Evolutionary conservation across 305 asterid genomes (phyloP).

Genomic region (Fraxinus baroniana): DNA sequence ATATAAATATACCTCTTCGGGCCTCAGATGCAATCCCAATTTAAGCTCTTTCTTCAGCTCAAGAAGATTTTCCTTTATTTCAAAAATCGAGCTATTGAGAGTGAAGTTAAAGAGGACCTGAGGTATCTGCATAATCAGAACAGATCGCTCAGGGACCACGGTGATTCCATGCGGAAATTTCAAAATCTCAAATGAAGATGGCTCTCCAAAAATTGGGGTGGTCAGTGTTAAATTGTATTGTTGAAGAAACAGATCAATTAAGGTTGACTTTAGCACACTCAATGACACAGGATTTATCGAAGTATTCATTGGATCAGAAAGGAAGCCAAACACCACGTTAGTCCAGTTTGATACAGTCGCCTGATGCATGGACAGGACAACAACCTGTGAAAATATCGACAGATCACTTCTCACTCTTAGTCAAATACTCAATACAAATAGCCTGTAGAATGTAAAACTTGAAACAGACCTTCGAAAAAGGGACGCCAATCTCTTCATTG

Average conservation of each 20-base stretch:
- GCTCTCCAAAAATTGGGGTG: constrained; percentile 61
- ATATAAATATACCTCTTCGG: constrained; percentile 57
- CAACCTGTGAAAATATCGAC: constrained; percentile 47
- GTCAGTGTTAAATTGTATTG: constrained; percentile 67
- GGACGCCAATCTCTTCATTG: constrained; percentile 75
- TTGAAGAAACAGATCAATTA: constrained; percentile 65
- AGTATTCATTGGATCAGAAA: constrained; percentile 56
- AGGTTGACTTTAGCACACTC: constrained; percentile 58
- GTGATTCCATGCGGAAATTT: constrained; percentile 86
- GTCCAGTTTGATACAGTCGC: constrained; percentile 63
- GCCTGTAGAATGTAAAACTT: constrained; percentile 13
- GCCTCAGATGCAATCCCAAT: constrained; percentile 60
- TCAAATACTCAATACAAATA: constrained; percentile 18
- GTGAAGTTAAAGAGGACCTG: constrained; percentile 66
- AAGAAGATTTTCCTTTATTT: constrained; percentile 57
- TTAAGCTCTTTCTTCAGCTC: constrained; percentile 72
- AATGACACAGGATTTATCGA: constrained; percentile 47
- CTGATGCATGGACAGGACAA: constrained; percentile 69
- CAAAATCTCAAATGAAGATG: constrained; percentile 72
- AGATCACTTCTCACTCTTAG: constrained; percentile 7
- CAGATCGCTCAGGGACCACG: constrained; percentile 51
- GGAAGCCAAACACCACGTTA: constrained; percentile 75
- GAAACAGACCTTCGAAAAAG: constrained; percentile 64
- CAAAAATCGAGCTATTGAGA: constrained; percentile 72
- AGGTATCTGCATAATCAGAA: constrained; percentile 32